Percentiles rank a stretch among this genome's conserved stretches.
These are phyloP conservation scores for Tulasnella sp. DNA, from an alignment of 768 basidiomycete species.

Conservation along the genomic window DNA sequence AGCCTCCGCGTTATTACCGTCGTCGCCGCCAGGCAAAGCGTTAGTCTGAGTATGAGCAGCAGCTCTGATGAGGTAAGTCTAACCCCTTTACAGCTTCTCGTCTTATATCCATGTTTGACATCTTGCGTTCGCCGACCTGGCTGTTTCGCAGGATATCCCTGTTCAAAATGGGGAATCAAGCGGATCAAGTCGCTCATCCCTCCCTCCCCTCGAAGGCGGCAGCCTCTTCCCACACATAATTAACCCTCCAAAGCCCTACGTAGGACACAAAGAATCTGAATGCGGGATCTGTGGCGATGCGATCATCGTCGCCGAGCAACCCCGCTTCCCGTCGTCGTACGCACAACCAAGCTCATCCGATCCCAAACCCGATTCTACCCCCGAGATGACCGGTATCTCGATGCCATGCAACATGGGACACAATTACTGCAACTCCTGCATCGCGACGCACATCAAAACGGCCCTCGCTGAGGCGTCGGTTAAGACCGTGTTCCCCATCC, in stretches of 20 bases:
- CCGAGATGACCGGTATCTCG: not conserved
- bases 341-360: not conserved
- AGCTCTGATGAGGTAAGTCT: not conserved
- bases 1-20: not conserved
- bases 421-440: conserved; percentile 11
- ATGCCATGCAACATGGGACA: conserved; percentile 5
- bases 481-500: conserved; percentile 9
- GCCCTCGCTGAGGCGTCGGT: not conserved
- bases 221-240: not conserved
- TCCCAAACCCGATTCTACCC: not conserved
- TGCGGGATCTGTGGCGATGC: conserved; percentile 19
- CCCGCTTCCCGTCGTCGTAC: not conserved
- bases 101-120: not conserved
- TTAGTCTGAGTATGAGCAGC: not conserved
- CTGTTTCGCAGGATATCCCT: not conserved
- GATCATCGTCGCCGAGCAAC: not conserved
- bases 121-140: not conserved
- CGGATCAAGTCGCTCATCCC: not conserved
- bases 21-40: not conserved
- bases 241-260: not conserved
- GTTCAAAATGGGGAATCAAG: not conserved
- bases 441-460: conserved; percentile 9
- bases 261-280: not conserved
- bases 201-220: not conserved
- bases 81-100: not conserved